Percentiles rank a stretch among this genome's conserved stretches.
phyloP scores from a whole-genome alignment of 2,329 filamentous ascomycete species.

The Ophiostoma sp. region DNA sequence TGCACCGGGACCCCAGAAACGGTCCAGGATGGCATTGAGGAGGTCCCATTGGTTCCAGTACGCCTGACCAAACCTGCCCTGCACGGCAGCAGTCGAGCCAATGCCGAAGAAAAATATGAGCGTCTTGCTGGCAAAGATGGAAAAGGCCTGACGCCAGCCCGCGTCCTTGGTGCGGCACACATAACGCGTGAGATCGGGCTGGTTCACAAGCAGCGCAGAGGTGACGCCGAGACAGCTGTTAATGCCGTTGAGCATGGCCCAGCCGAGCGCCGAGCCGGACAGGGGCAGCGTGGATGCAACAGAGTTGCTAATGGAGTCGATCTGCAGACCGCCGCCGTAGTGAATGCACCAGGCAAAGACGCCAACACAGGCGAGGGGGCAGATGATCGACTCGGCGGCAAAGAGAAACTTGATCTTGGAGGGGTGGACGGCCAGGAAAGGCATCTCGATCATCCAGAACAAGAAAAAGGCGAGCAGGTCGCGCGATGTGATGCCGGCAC shows the following conservation, averaged over 20 bases:
- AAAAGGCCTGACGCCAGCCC: slow-evolving; percentile 31
- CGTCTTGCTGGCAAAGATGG: slow-evolving; percentile 33
- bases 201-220: slow-evolving; percentile 35
- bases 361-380: slow-evolving; percentile 31
- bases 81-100: slow-evolving; percentile 39
- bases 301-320: slow-evolving; percentile 24
- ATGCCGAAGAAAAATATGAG: slow-evolving; percentile 36
- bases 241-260: slow-evolving; percentile 37
- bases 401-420: slow-evolving; percentile 36
- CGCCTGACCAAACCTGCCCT: slow-evolving; percentile 37
- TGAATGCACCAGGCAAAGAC: slow-evolving; percentile 22
- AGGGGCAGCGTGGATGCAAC: neutral
- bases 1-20: slow-evolving; percentile 24
- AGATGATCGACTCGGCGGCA: slow-evolving; percentile 32
- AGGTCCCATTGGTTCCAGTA: slow-evolving; percentile 28
- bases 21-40: slow-evolving; percentile 25
- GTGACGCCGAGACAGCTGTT: slow-evolving; percentile 36
- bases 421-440: slow-evolving; percentile 41
- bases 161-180: slow-evolving; percentile 27
- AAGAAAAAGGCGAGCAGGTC: slow-evolving; percentile 35
- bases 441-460: slow-evolving; percentile 36
- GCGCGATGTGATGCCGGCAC: slow-evolving; percentile 35
- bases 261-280: slow-evolving; percentile 31
- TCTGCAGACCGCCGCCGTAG: slow-evolving; percentile 23
- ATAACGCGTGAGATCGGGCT: slow-evolving; percentile 38